Percentiles rank a stretch among this genome's conserved stretches.
phyloP scores from a whole-genome alignment of 371 early-diverging fungal genomes.

The Actinomortierella ambigua region DNA sequence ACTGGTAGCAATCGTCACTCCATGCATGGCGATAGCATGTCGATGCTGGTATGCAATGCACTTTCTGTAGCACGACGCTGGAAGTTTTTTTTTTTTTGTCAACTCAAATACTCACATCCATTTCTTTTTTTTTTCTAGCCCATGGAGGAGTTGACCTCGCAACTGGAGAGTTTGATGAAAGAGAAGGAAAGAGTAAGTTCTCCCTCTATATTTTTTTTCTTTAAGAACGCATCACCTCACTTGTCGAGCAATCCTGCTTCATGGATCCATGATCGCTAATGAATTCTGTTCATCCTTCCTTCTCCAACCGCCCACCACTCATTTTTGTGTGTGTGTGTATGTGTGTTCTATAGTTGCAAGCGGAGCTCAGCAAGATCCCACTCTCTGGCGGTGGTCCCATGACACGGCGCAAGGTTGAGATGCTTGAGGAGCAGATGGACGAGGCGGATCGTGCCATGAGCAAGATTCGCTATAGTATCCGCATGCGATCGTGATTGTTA shows the following conservation, averaged over 20 bases:
- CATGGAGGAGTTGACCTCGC: constrained; percentile 32
- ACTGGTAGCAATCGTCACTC: constrained; percentile 18
- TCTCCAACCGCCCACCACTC: background rate
- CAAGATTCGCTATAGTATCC: constrained; percentile 48
- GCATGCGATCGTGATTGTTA: constrained; percentile 26
- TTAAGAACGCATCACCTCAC: too few relatives aligned
- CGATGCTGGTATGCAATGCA: too few relatives aligned
- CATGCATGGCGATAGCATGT: constrained; percentile 14
- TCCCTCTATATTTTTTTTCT: background rate
- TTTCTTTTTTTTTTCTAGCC: constrained; percentile 11
- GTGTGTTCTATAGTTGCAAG: constrained; percentile 48
- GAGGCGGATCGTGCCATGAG: constrained; percentile 57
- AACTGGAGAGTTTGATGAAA: constrained; percentile 29
- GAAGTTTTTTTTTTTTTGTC: background rate
- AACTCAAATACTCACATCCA: background rate
- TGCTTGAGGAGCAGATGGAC: constrained; percentile 59
- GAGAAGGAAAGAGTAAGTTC: constrained; percentile 27
- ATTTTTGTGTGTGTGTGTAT: background rate
- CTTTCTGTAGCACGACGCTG: too few relatives aligned
- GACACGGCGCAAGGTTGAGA: constrained; percentile 57
- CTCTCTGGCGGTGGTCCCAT: constrained; percentile 59
- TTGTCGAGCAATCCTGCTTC: too few relatives aligned
- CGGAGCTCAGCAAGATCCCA: constrained; percentile 61
- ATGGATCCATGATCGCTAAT: background rate
- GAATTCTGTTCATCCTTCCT: too few relatives aligned